Evolutionary conservation across 352 stramenopile genomes (phyloP).

Genomic region (Ophiocytium majus): DNA sequence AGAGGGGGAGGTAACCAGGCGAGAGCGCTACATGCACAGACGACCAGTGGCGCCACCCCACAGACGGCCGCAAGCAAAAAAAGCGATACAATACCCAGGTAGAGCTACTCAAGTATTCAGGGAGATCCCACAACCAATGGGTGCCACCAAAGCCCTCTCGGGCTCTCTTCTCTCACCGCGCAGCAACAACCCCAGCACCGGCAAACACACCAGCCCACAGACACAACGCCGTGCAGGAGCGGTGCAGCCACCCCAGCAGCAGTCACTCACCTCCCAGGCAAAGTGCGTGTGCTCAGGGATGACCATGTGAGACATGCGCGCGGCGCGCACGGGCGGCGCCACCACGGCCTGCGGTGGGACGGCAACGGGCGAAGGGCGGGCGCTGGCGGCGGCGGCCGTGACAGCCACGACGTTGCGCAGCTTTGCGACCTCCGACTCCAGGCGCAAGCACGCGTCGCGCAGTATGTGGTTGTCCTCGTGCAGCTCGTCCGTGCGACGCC

Average conservation of each 20-base stretch:
- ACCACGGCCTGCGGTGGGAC: neutral
- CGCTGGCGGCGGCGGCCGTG: neutral
- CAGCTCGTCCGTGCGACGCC: slow-evolving; percentile 23
- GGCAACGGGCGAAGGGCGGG: neutral
- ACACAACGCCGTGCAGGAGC: too few species aligned
- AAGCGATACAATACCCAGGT: too few species aligned
- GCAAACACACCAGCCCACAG: too few species aligned
- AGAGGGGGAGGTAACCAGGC: too few species aligned
- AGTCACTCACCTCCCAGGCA: slow-evolving; percentile 24
- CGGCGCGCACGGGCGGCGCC: neutral
- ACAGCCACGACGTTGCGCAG: slow-evolving; percentile 49
- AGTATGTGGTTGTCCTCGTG: slow-evolving; percentile 55
- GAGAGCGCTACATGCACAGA: too few species aligned
- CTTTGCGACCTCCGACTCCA: slow-evolving; percentile 56
- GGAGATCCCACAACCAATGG: too few species aligned
- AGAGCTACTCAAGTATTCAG: too few species aligned
- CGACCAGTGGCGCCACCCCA: too few species aligned
- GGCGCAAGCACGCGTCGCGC: slow-evolving; percentile 51
- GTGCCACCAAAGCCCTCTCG: too few species aligned
- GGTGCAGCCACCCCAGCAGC: neutral
- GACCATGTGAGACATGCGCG: slow-evolving; percentile 51
- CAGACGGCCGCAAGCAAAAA: too few species aligned
- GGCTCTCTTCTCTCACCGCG: too few species aligned
- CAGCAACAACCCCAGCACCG: too few species aligned
- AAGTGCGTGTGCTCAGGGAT: slow-evolving; percentile 24